Percentiles rank a stretch among this genome's conserved stretches.
Evolutionary conservation across 1,284 basidiomycete species (phyloP).

Genomic region (Tylopilus sp.): DNA sequence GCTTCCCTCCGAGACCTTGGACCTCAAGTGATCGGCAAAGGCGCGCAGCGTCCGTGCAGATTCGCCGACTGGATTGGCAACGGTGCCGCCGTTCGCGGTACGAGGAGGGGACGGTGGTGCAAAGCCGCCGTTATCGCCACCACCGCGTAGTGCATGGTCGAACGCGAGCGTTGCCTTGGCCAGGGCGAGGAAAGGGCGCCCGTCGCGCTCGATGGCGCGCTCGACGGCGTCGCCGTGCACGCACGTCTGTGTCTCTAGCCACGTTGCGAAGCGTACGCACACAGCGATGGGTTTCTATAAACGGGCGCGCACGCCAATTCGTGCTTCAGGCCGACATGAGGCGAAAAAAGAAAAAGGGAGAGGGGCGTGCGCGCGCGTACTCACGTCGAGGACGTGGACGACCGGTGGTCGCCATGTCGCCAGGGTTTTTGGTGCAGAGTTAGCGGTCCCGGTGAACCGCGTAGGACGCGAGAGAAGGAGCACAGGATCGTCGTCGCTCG

Average conservation of each 20-base stretch:
- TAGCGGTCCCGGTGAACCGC: neutral
- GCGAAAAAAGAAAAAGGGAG: no score
- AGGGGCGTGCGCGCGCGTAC: neutral
- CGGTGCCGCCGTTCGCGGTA: neutral
- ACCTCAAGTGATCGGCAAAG: conserved; percentile 16
- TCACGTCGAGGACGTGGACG: conserved; percentile 12
- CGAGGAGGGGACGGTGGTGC: neutral
- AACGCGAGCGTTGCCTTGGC: conserved; percentile 18
- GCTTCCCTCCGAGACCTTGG: conserved; percentile 10
- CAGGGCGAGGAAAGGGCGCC: conserved; percentile 12
- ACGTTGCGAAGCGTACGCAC: conserved; percentile 18
- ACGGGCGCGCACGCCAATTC: neutral
- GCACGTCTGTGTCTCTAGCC: conserved; percentile 17
- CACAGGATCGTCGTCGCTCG: neutral
- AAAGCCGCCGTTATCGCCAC: no score
- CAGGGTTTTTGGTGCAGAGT: neutral
- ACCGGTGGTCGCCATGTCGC: neutral
- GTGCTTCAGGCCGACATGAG: neutral
- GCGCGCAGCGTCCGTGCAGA: conserved; percentile 14
- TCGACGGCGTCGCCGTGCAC: conserved; percentile 3
- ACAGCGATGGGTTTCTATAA: conserved; percentile 13
- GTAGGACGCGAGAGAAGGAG: no score
- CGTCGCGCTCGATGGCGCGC: conserved; percentile 22
- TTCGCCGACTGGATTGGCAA: neutral
- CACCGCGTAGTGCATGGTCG: conserved; percentile 15